phyloP scores from a whole-genome alignment of 2,329 filamentous ascomycete genomes.

The Pyricularia sp. region DNA sequence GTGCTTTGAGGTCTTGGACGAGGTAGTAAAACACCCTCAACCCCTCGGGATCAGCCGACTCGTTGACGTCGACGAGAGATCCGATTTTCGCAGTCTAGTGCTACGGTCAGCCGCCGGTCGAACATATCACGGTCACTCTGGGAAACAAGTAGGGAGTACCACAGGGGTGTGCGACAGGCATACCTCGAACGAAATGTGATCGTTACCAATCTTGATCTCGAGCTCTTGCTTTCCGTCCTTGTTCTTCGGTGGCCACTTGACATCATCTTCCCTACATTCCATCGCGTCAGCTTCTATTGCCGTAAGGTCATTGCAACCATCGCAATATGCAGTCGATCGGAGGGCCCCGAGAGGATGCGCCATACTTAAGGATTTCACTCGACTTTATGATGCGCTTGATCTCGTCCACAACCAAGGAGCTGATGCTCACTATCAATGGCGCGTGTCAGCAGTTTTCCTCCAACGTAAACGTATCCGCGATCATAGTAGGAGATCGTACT shows the following conservation, averaged over 20 bases:
- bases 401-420: slow-evolving; percentile 76
- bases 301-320: neutral
- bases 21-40: slow-evolving; percentile 97
- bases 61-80: slow-evolving; percentile 89
- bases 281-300: slow-evolving; percentile 11
- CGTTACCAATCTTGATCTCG: slow-evolving; percentile 83
- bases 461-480: neutral
- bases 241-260: slow-evolving; percentile 98
- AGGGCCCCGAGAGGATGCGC: slow-evolving; percentile 10
- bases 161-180: slow-evolving; percentile 9
- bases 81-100: slow-evolving; percentile 90
- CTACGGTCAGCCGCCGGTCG: neutral
- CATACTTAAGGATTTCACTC: slow-evolving; percentile 91
- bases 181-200: slow-evolving; percentile 97
- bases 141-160: neutral
- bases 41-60: slow-evolving; percentile 90
- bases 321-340: neutral
- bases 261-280: slow-evolving; percentile 73
- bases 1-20: slow-evolving; percentile 89
- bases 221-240: slow-evolving; percentile 96
- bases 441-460: slow-evolving; percentile 4
- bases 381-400: slow-evolving; percentile 96
- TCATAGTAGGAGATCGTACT: slow-evolving; percentile 45
- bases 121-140: neutral
- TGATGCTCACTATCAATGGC: slow-evolving; percentile 70